Conservation (phyloP, 805 yeast genomes). For the Sugiyamaella chiloensis region DNA sequence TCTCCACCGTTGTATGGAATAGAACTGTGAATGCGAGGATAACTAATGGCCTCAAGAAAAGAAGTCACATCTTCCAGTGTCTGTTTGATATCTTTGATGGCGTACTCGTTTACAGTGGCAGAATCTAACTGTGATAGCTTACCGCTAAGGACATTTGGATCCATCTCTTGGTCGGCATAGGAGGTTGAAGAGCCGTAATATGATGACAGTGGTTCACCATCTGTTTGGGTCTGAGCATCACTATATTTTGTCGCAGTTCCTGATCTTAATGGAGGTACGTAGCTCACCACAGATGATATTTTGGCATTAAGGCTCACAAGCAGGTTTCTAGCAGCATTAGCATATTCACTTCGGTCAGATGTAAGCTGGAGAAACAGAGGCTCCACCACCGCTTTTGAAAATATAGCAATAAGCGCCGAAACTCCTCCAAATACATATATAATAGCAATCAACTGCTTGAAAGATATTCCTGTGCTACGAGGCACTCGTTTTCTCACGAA, state of each 20-base stretch:
- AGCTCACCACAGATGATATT: conserved; percentile 21
- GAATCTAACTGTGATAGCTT: conserved; percentile 6
- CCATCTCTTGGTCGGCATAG: background rate
- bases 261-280: conserved; percentile 22
- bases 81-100: conserved; percentile 12
- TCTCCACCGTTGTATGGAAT: background rate
- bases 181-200: background rate
- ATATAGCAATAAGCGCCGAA: conserved; percentile 27
- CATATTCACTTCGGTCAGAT: conserved; percentile 31
- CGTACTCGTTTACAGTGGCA: background rate
- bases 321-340: conserved; percentile 27
- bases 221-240: conserved; percentile 30
- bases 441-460: conserved; percentile 29
- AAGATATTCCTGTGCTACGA: conserved; percentile 17
- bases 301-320: conserved; percentile 26
- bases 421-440: conserved; percentile 34
- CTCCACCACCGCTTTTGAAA: conserved; percentile 31
- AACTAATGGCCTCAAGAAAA: conserved; percentile 10
- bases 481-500: conserved; percentile 17
- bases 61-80: conserved; percentile 17
- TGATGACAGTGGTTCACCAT: too few relatives aligned
- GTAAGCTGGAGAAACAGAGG: conserved; percentile 35
- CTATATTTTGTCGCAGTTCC: conserved; percentile 21
- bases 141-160: conserved; percentile 3
- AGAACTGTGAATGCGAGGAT: conserved; percentile 5